Percentiles rank a stretch among this genome's conserved stretches.
Evolutionary conservation across 148 eudicot species (phyloP).

Genomic region (Suaeda aralocaspica): DNA sequence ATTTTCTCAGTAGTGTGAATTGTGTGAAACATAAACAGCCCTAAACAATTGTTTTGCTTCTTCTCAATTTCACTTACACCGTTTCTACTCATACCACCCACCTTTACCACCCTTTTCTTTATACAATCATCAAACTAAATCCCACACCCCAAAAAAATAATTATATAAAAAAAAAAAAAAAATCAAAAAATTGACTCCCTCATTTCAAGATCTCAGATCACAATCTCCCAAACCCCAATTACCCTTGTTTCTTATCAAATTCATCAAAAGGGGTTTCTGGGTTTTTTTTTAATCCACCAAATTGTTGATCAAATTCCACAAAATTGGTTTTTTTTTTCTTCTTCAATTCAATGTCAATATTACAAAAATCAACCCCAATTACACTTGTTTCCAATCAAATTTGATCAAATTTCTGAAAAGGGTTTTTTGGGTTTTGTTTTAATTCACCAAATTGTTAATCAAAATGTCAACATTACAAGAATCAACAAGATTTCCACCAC

Average conservation of each 20-base stretch:
- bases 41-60: neutral
- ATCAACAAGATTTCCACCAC: slow-evolving; percentile 35
- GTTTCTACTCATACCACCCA: neutral
- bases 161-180: too few relatives aligned
- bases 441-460: neutral
- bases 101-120: neutral
- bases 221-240: neutral
- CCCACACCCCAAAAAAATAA: neutral
- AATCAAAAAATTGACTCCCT: too few relatives aligned
- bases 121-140: neutral
- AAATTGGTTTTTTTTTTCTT: too few relatives aligned
- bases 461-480: neutral
- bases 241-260: too few relatives aligned
- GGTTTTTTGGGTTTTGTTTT: neutral
- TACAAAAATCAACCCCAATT: neutral
- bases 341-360: too few relatives aligned
- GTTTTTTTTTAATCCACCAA: too few relatives aligned
- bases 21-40: neutral
- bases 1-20: too few relatives aligned
- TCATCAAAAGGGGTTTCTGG: too few relatives aligned
- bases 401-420: neutral
- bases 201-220: neutral
- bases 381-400: neutral
- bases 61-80: neutral
- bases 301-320: too few relatives aligned